Evolutionary conservation across 257 asterid species (phyloP), one percentile per base, ranked within the genome.

Genomic region (Plectranthus barbatus): DNA sequence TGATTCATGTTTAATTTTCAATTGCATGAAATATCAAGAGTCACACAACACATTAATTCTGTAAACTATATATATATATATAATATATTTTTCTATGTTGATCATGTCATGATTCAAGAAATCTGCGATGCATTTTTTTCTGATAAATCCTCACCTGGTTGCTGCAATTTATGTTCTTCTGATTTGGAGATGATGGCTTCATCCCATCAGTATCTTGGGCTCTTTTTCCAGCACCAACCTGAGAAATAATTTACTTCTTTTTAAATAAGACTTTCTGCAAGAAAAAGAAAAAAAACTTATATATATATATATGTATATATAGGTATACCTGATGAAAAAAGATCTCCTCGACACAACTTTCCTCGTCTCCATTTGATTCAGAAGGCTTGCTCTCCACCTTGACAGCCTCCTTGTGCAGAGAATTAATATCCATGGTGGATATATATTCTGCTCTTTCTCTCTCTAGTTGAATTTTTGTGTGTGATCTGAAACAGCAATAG

Each of bases 241-340:
- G 66, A 65, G 6, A 23, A 13, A 8, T n/a, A n/a, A n/a, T n/a
- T n/a, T n/a, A n/a, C n/a, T n/a, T n/a, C n/a, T n/a, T n/a, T n/a
- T n/a, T n/a, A n/a, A n/a, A n/a, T n/a, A n/a, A n/a, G n/a, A n/a
- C n/a, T n/a, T n/a, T n/a, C n/a, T n/a, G n/a, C n/a, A n/a, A n/a
- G n/a, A n/a, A n/a, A n/a, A n/a, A n/a, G n/a, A n/a, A n/a, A n/a
- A n/a, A n/a, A n/a, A n/a, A n/a, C n/a, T n/a, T n/a, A n/a, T n/a
- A n/a, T n/a, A 18, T 3, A 61, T 5, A 20, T 7, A 36, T 8
- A 36, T 7, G 4, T 3, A 39, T 39, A 39, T 39, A 39, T 39
- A n/a, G 13, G 9, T 54, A 48, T 77, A 86, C 98, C 95, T 82
- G 84, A 67, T 84, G 84, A 71, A 49, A 78, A 76, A n/a, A 64